Percentiles rank a stretch among this genome's conserved stretches.
These are phyloP conservation scores for Heritiera fomes DNA, from an alignment of 345 rosid species.

Conservation along the genomic window DNA sequence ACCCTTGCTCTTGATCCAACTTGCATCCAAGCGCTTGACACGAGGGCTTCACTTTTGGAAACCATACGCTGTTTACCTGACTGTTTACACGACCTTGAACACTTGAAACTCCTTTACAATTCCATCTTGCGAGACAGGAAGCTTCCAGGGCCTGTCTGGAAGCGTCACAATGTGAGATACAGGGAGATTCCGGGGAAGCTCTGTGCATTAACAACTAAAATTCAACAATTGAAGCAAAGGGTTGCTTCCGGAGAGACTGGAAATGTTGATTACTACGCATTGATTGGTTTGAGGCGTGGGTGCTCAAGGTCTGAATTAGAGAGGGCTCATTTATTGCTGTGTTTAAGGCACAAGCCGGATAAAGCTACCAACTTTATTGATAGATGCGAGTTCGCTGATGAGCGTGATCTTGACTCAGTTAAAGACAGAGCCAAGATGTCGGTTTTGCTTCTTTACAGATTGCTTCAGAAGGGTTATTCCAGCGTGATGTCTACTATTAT, in stretches of 20 bases:
- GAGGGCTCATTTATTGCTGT: slow-evolving; percentile 75
- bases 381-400: slow-evolving; percentile 73
- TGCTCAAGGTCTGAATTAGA: slow-evolving; percentile 89
- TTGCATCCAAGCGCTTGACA: slow-evolving; percentile 85
- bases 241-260: slow-evolving; percentile 80
- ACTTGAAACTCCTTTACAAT: slow-evolving; percentile 82
- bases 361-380: slow-evolving; percentile 69
- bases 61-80: slow-evolving; percentile 84
- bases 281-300: slow-evolving; percentile 84
- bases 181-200: slow-evolving; percentile 84
- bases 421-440: slow-evolving; percentile 80
- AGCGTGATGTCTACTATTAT: slow-evolving; percentile 54
- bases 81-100: slow-evolving; percentile 89
- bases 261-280: slow-evolving; percentile 75
- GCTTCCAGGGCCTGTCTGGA: slow-evolving; percentile 97
- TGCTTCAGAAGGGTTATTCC: slow-evolving; percentile 80
- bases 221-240: slow-evolving; percentile 63
- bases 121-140: slow-evolving; percentile 80
- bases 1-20: slow-evolving; percentile 83
- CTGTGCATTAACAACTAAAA: slow-evolving; percentile 62
- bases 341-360: slow-evolving; percentile 82
- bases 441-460: slow-evolving; percentile 73
- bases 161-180: slow-evolving; percentile 78
- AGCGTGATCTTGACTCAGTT: slow-evolving; percentile 65
- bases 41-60: slow-evolving; percentile 79